Base-by-base conservation (phyloP, 805 yeast genomes). In the Suhomyces emberorum region DNA sequence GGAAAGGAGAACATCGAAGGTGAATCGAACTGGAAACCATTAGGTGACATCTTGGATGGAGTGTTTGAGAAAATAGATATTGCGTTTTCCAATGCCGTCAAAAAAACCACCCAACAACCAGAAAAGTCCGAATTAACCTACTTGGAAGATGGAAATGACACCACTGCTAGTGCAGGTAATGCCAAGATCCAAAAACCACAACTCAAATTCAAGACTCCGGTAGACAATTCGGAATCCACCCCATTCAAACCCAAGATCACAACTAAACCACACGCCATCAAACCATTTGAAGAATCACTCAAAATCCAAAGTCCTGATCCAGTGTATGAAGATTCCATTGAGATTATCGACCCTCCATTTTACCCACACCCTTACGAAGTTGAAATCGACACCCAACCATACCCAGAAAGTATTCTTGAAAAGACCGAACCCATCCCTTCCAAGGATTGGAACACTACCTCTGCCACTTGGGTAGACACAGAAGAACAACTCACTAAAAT, bases 191-290 rank as follows among this genome's bases (percentile, higher is more conserved):
- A 54, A 3, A 87, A 87, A 49, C 97, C 97, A 1, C 96, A 88
- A 54, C 38, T 66, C 3, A 47, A 59, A 6, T 91, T 91, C 57
- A 54, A 63, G 11, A 60, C 51, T 1, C 67, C 76, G 1, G 67
- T 88, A 6, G 88, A 88, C 53, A 88, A 88, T 54, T 62, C 79
- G 3, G 88, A 81, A 52, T 48, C 65, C 0, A 64, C 59, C 12
- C 96, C 97, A 0, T 93, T 91, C 64, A 76, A 65, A 48, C 98
- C 98, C 1, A 65, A 77, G 36, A 59, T 93, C 17, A 66, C 71
- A 1, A 46, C 65, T 1, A 93, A 93, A 55, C 98, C 97, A 0
- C 72, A 85, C 55, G 76, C 87, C 0, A 32, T 81, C 7, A 61
- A 58, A 30, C 61, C 85, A 0, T 69, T 81, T 15, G 76, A 76